Evolutionary conservation across 2,329 filamentous ascomycete species (phyloP).

Genomic region (Aureobasidium pullulans): DNA sequence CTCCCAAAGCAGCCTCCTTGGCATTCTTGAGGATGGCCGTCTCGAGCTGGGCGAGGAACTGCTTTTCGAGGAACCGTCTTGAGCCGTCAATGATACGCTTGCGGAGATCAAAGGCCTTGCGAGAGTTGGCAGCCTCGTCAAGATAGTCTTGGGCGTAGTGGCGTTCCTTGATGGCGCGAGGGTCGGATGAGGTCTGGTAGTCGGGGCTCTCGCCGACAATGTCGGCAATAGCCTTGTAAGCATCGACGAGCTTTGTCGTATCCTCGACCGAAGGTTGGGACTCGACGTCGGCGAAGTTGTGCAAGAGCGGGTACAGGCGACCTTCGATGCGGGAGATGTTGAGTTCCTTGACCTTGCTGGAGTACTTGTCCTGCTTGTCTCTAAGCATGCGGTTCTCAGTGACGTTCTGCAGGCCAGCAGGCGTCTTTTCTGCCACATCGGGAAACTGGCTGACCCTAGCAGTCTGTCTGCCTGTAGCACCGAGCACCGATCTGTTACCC

Average conservation of each 20-base stretch:
- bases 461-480: slow-evolving; percentile 58
- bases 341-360: slow-evolving; percentile 69
- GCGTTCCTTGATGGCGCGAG: slow-evolving; percentile 64
- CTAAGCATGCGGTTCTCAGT: slow-evolving; percentile 69
- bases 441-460: slow-evolving; percentile 29
- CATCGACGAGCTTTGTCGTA: slow-evolving; percentile 60
- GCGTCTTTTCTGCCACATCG: slow-evolving; percentile 40
- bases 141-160: slow-evolving; percentile 71
- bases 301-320: slow-evolving; percentile 63
- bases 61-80: slow-evolving; percentile 69
- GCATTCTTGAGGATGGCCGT: slow-evolving; percentile 72
- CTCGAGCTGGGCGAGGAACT: slow-evolving; percentile 74
- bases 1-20: slow-evolving; percentile 80
- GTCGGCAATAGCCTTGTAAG: slow-evolving; percentile 72
- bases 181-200: slow-evolving; percentile 50
- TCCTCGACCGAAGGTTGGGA: slow-evolving; percentile 58
- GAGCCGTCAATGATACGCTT: slow-evolving; percentile 76
- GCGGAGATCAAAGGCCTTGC: slow-evolving; percentile 58
- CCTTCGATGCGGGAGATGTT: slow-evolving; percentile 65
- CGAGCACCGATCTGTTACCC: slow-evolving; percentile 80
- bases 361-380: slow-evolving; percentile 77
- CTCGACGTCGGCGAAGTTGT: slow-evolving; percentile 70
- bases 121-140: slow-evolving; percentile 62
- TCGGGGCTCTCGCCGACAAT: slow-evolving; percentile 68
- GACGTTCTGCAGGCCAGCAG: slow-evolving; percentile 38